Base-by-base conservation (phyloP, 176 grass and related monocot species). In the Musa itinerans region DNA sequence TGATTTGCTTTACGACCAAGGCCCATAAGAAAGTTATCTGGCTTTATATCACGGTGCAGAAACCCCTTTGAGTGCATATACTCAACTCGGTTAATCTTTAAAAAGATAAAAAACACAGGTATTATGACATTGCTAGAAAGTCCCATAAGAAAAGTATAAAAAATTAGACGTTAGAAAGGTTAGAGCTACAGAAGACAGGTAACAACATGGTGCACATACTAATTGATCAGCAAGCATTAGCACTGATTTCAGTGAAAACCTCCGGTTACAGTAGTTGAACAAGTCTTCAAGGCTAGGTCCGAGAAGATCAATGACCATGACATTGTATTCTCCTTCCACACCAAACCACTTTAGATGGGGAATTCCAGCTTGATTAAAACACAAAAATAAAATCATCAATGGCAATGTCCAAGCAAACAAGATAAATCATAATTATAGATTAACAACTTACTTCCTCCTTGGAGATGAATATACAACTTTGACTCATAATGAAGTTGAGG, bases 241-340 rank as follows among this genome's bases (percentile, higher is more conserved):
- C 9, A 92, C 90, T 66, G 86, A 89, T 85, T 92, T 92, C 2
- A 92, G 50, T 26, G 90, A 89, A 73, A 92, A 92, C 68, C 82
- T 92, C 4, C 86, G 83, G 77, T 87, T 89, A 77, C 90, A 92
- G 72, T 89, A 92, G 82, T 89, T 92, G 76, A 92, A 92, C 19
- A 92, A 82, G 68, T 92, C 90, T 80, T 92, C 90, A 14, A 92
- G 84, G 63, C 90, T 89, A 68, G 90, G 90, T 15, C 90, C 90
- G 0, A 92, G 86, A 84, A 92, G 83, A 86, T 92, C 90, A 55
- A 92, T 92, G 69, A 89, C 90, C 90, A 92, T 92, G 76, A 92
- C 81, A 80, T 89, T 92, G 79, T 92, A 86, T 70, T 92, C 90
- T 51, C 90, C 90, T 79, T 92, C 90, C 25, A 89, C 90, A 4